phyloP scores from a whole-genome alignment of 345 rosid species.

The Acer saccharum region DNA sequence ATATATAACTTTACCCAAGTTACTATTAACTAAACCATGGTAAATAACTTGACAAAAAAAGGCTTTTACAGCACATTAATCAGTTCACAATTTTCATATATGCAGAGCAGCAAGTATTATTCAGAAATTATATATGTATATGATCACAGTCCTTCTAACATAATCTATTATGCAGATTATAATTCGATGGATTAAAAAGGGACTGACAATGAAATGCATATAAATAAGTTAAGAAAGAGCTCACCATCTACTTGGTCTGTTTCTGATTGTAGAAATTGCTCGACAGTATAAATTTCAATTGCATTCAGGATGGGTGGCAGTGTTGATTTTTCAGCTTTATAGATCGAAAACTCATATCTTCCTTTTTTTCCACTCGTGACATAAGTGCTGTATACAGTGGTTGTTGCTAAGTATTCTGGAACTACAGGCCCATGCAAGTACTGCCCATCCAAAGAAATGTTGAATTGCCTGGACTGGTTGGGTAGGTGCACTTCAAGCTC shows the following conservation, averaged over 20 bases:
- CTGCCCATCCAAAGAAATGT: constrained; percentile 38
- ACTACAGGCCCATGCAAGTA: constrained; percentile 33
- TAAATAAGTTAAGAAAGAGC: not conserved
- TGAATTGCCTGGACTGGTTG: constrained; percentile 46
- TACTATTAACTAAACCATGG: too few relatives aligned
- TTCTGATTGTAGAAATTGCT: constrained; percentile 26
- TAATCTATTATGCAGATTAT: too few relatives aligned
- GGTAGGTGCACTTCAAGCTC: constrained; percentile 41
- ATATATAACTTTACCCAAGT: too few relatives aligned
- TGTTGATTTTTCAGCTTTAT: constrained; percentile 30
- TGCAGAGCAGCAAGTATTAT: too few relatives aligned
- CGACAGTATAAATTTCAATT: constrained; percentile 30
- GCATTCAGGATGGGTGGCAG: constrained; percentile 60
- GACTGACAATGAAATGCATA: too few relatives aligned
- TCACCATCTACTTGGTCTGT: constrained; percentile 44
- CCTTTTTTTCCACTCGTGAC: constrained; percentile 25
- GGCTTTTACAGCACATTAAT: too few relatives aligned
- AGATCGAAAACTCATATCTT: constrained; percentile 28
- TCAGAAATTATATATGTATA: too few relatives aligned
- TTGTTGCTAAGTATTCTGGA: constrained; percentile 27
- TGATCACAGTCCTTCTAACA: too few relatives aligned
- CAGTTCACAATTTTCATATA: too few relatives aligned
- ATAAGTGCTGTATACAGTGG: constrained; percentile 12
- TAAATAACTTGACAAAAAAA: too few relatives aligned
- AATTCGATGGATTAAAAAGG: too few relatives aligned